These are phyloP conservation scores for Fonsecaea monophora DNA, from an alignment of 2,329 filamentous ascomycete genomes.

Conservation along the genomic window DNA sequence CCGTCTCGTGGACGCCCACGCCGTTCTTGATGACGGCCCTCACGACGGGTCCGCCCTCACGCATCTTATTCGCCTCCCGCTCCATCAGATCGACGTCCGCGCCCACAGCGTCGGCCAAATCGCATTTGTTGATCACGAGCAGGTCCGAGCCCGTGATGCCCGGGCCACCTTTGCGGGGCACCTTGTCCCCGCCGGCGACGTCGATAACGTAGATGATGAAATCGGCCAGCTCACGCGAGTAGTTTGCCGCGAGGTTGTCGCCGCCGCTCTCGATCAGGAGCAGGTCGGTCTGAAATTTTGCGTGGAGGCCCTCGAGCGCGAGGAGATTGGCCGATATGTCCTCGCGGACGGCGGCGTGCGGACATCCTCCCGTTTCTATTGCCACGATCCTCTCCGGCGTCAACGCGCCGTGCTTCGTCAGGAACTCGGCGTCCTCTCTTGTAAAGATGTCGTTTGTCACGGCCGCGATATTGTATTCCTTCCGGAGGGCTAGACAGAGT, in stretches of 20 bases:
- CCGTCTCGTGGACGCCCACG: conserved; percentile 82
- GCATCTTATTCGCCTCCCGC: conserved; percentile 88
- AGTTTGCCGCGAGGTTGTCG: conserved; percentile 97
- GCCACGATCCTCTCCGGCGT: conserved; percentile 84
- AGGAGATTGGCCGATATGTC: conserved; percentile 94
- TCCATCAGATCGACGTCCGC: conserved; percentile 95
- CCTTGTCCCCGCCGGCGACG: conserved; percentile 94
- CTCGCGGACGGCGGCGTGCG: conserved; percentile 95
- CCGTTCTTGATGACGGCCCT: conserved; percentile 97
- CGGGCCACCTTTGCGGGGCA: conserved; percentile 92
- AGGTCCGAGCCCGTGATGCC: conserved; percentile 97
- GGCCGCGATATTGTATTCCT: conserved; percentile 83
- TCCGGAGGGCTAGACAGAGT: conserved; percentile 82
- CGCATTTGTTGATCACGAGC: conserved; percentile 95
- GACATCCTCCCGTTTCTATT: conserved; percentile 97
- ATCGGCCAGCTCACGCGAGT: conserved; percentile 91
- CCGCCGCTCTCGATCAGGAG: conserved; percentile 94
- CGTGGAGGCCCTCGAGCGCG: conserved; percentile 86
- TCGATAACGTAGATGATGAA: conserved; percentile 99
- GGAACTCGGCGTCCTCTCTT: conserved; percentile 94
- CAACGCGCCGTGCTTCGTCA: conserved; percentile 83
- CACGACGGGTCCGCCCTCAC: conserved; percentile 92
- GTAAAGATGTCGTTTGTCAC: conserved; percentile 66
- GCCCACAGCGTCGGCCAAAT: conserved; percentile 86
- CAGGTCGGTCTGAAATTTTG: conserved; percentile 78